These are phyloP conservation scores for Mycena haematopus DNA, from an alignment of 768 basidiomycete genomes.

Conservation along the genomic window DNA sequence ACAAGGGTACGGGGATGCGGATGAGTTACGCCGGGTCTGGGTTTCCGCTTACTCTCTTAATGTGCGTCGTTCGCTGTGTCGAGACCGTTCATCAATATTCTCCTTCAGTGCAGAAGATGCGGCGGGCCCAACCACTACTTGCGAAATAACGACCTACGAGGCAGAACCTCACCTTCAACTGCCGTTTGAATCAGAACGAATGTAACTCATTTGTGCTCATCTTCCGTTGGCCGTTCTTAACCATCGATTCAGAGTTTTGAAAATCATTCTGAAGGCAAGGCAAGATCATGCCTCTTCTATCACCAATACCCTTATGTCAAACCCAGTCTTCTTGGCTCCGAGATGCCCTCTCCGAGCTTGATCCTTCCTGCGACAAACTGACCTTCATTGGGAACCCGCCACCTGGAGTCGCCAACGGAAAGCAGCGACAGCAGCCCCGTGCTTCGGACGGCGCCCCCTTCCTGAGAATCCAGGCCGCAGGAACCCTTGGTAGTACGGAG, in stretches of 20 bases:
- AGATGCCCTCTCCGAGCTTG: slow-evolving; percentile 90
- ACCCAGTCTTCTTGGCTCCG: slow-evolving; percentile 89
- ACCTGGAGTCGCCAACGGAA: slow-evolving; percentile 32
- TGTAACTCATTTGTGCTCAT: slow-evolving; percentile 51
- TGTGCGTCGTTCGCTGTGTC: slow-evolving; percentile 57
- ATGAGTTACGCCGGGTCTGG: slow-evolving; percentile 83
- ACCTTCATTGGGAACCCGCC: slow-evolving; percentile 83
- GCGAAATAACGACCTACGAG: slow-evolving; percentile 86
- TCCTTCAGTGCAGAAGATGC: slow-evolving; percentile 73
- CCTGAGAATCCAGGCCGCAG: slow-evolving; percentile 81
- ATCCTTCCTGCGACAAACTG: slow-evolving; percentile 85
- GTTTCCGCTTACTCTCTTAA: slow-evolving; percentile 74
- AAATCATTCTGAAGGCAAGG: slow-evolving; percentile 84
- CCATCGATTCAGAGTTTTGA: slow-evolving; percentile 58
- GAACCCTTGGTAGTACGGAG: slow-evolving; percentile 87
- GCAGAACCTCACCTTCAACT: slow-evolving; percentile 84
- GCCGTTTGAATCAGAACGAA: slow-evolving; percentile 71
- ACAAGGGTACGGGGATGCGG: slow-evolving; percentile 83
- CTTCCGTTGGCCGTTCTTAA: not conserved
- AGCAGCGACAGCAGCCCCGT: slow-evolving; percentile 35
- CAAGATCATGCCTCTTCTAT: not conserved
- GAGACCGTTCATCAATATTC: slow-evolving; percentile 1
- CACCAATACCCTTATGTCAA: slow-evolving; percentile 4
- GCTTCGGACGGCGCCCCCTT: slow-evolving; percentile 55
- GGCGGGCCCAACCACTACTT: slow-evolving; percentile 82